Conservation (phyloP, 73 alveolate genomes). For the Uronychia setigera region DNA sequence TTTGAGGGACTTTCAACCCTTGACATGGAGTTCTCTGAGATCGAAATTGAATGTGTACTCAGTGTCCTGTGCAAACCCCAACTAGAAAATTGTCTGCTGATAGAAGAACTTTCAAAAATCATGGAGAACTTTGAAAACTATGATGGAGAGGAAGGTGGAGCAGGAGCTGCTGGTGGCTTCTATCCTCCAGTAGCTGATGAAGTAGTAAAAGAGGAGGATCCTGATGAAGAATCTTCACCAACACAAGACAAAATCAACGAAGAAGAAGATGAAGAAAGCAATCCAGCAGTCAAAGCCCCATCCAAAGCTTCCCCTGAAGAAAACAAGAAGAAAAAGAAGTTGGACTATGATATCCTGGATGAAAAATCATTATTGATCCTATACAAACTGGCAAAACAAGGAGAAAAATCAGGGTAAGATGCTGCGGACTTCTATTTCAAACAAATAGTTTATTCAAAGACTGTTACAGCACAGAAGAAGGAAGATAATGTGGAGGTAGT, state of each 20-base stretch:
- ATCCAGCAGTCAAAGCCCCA: neutral
- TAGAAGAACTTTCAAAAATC: constrained; percentile 54
- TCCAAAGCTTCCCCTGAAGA: neutral
- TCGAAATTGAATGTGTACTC: constrained; percentile 66
- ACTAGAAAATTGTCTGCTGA: constrained; percentile 53
- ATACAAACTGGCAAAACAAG: neutral
- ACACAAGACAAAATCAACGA: neutral
- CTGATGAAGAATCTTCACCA: neutral
- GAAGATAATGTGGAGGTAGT: neutral
- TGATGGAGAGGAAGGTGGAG: constrained; percentile 10
- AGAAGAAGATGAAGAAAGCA: neutral
- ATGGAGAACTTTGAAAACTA: constrained; percentile 72
- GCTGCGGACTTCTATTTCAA: neutral
- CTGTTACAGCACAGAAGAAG: neutral
- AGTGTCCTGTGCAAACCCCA: constrained; percentile 67
- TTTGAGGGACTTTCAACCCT: neutral
- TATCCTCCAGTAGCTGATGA: neutral
- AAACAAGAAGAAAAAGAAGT: neutral
- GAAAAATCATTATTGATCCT: neutral
- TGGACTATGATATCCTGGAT: neutral
- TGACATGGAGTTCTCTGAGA: constrained; percentile 26
- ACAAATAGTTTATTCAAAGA: too few species aligned
- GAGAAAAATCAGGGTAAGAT: neutral
- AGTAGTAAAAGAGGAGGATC: neutral
- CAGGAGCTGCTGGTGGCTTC: neutral